Conservation (phyloP, 352 stramenopile genomes). For the Salisapilia sapeloensis region DNA sequence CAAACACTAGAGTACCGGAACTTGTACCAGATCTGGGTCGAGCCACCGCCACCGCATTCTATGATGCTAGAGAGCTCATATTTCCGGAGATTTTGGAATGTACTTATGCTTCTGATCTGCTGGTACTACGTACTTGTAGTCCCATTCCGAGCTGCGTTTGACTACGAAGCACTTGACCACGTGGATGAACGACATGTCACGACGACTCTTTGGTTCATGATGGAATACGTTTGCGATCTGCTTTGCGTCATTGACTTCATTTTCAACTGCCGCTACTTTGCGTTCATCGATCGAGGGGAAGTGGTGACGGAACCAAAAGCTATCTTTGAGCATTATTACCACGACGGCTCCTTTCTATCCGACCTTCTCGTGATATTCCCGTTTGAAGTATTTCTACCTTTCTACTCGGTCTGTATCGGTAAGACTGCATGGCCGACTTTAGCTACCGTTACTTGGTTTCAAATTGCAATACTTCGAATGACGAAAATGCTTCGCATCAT, state of each 20-base stretch:
- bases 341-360: conserved; percentile 11
- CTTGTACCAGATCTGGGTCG: conserved; percentile 14
- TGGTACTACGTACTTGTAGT: conserved; percentile 14
- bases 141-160: conserved; percentile 13
- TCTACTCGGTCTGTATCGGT: too few relatives aligned
- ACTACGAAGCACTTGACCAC: conserved; percentile 9
- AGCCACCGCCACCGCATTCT: conserved; percentile 7
- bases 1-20: too few relatives aligned
- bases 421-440: too few relatives aligned
- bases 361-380: conserved; percentile 13
- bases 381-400: conserved; percentile 10
- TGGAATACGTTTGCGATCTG: conserved; percentile 18
- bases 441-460: neutral
- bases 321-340: conserved; percentile 12
- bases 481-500: conserved; percentile 8
- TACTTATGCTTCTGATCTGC: conserved; percentile 11
- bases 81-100: conserved; percentile 9
- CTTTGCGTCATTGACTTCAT: conserved; percentile 14
- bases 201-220: conserved; percentile 10
- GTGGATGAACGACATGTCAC: neutral
- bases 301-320: conserved; percentile 7
- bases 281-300: conserved; percentile 14
- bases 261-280: conserved; percentile 12
- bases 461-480: conserved; percentile 5
- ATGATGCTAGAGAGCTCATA: conserved; percentile 12